Base-by-base conservation (phyloP, 2,329 filamentous ascomycete species). In the Alternaria brassicae region DNA sequence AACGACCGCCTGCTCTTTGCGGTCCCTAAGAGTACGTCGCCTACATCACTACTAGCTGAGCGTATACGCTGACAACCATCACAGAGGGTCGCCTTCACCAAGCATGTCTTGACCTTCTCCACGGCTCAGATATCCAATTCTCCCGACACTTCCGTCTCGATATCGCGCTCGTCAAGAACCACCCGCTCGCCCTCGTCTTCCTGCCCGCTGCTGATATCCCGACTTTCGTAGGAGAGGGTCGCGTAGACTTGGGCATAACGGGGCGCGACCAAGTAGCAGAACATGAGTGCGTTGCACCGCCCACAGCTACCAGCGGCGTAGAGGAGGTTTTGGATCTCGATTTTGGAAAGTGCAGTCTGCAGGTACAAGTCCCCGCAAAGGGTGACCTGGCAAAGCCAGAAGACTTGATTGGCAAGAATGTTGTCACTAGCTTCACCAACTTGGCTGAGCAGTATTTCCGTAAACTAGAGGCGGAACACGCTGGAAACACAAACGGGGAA, bases 101-200 rank as follows among this genome's bases (percentile, higher is more conserved):
- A 80, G 88, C 92, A 58, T 88, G 91, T 54, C 87, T 99, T 50
- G 93, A 98, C 78, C 89, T 99, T 51, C 90, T 99, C 54, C 86
- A 93, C 74, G 95, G 95, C 67, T 92, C 91, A 72, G 95, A 99
- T 79, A 94, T 99, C 72, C 93, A 99, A 79, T 99, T 99, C 83
- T 89, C 91, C 78, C 90, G 95, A 75, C 93, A 97, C 83, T 93
- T 91, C 78, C 90, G 95, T 59, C 91, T 98, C 72, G 95, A 99
- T 79, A 97, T 99, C 75, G 95, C 95, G 15, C 89, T 99, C 25
- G 95, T 98, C 76, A 96, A 97, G 84, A 99, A 99, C 81, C 88
- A 95, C 27, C 92, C 91, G 34, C 92, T 99, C 71, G 95, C 95
- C 15, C 91, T 99, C 61, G 89, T 99, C 75, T 99, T 99, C 84